Evolutionary conservation across 2,329 filamentous ascomycete genomes (phyloP), one percentile per base, ranked within the genome.

Genomic region (Tolypocladium ovalisporum): DNA sequence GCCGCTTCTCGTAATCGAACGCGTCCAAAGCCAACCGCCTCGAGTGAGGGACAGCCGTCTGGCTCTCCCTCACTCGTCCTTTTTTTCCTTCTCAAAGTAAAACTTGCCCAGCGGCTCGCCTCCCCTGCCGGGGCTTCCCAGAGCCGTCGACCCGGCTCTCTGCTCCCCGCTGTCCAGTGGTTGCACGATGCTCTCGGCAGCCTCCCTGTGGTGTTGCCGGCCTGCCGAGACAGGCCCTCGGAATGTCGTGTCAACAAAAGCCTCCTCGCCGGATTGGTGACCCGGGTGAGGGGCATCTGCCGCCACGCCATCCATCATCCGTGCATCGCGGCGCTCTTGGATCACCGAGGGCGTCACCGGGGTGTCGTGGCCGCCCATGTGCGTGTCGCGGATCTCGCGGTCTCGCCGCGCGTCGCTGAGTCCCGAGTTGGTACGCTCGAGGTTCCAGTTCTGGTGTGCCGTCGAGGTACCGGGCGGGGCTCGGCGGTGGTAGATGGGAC

Each of bases 291-390:
- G 69, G 39, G 81, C 78, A 64, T 86, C 86, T 3, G 74, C 70
- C 1, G 84, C 81, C 44, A 88, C 78, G 1, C 85, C 86, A 66
- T 89, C 85, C 57, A 88, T 74, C 78, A 86, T 84, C 55, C 81
- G 79, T 22, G 84, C 84, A 65, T 88, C 84, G 3, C 78, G 71
- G 52, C 79, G 73, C 67, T 85, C 81, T 56, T 78, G 75, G 8
- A 77, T 68, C 2, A 77, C 71, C 32, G 78, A 70, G 57, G 78
- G 64, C 68, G 68, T 80, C 60, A 71, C 72, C 2, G 74, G 76
- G 9, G 75, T 78, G 64, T 80, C 68, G 54, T 64, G 66, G 24
- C 55, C 58, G 22, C 66, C 66, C 60, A 70, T 68, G 53, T 62
- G 61, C 4, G 62, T 63, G 27, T 75, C 69, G 32, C 68, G 67